Base-by-base conservation (phyloP, 306 rosid species). In the Trifolium pratense region DNA sequence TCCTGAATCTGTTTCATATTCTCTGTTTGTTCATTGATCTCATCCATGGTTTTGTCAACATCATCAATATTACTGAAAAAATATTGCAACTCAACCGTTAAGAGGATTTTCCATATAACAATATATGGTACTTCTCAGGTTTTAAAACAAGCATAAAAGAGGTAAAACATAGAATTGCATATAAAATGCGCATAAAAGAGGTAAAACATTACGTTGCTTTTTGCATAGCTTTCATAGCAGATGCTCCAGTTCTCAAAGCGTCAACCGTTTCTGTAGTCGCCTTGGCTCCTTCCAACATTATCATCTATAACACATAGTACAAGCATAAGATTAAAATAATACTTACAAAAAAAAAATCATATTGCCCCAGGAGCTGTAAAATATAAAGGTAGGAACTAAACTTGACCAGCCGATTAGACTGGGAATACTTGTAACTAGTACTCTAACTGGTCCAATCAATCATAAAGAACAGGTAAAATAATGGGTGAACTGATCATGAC, bases 211-310 rank as follows among this genome's bases (percentile, higher is more conserved):
- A 95, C 99, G 93, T 91, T 77, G 96, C 97, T 86, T 90, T 95
- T 75, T 90, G 97, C 99, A 95, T 90, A 58, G 96, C 97, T 83
- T 91, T 95, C 99, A 95, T 95, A 14, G 99, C 96, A 80, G 96
- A 78, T 42, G 99, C 99, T 62, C 99, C 99, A 26, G 96, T 86
- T 87, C 99, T 86, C 87, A 95, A 90, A 26, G 97, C 99, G 56
- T 95, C 99, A 5, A 95, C 97, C 12, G 99, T 95, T 84, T 95
- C 99, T 7, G 99, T 95, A 43, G 99, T 95, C 58, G 99, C 99
- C 82, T 95, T 91, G 60, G 99, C 97, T 71, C 99, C 97, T 82
- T 95, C 99, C 68, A 95, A 78, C 97, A 95, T 66, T 84, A 95
- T 95, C 97, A 95, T 95, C 99, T 95, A 86, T 70, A 63, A 82